These are phyloP conservation scores for Termitomyces titanicus DNA, from an alignment of 768 basidiomycete genomes.

Conservation along the genomic window DNA sequence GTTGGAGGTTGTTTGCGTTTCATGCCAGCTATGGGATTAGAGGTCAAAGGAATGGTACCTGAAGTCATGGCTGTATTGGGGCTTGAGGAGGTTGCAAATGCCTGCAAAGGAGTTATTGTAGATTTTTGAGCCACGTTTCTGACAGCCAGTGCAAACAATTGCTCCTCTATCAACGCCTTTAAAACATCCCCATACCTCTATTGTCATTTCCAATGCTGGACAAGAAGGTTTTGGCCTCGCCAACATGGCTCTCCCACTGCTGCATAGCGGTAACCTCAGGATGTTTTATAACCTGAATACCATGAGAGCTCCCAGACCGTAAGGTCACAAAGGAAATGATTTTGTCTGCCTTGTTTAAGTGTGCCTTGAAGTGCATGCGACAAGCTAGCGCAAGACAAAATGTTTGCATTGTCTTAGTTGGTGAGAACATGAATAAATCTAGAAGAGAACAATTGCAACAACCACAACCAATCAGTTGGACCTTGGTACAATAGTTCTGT, in stretches of 20 bases:
- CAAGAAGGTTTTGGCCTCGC: slow-evolving; percentile 23
- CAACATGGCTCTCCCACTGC: slow-evolving; percentile 21
- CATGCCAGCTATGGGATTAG: too few species aligned
- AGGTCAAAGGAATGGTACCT: too few species aligned
- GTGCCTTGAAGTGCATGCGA: slow-evolving; percentile 23
- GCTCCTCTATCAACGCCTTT: slow-evolving; percentile 17
- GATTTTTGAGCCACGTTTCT: neutral
- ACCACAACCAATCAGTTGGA: slow-evolving; percentile 30
- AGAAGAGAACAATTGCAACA: slow-evolving; percentile 25
- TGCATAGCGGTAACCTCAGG: slow-evolving; percentile 17
- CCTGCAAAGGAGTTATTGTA: neutral
- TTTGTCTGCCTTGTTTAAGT: slow-evolving; percentile 14
- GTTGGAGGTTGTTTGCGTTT: too few species aligned
- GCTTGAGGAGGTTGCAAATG: neutral
- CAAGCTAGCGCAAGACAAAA: slow-evolving; percentile 18
- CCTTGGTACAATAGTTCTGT: slow-evolving; percentile 2
- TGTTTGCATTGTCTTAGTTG: slow-evolving; percentile 3
- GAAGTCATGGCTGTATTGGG: neutral
- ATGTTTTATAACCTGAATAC: slow-evolving; percentile 24
- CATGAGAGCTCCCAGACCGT: slow-evolving; percentile 22
- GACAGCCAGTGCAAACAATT: neutral
- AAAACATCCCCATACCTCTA: slow-evolving; percentile 26
- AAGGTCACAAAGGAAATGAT: slow-evolving; percentile 22
- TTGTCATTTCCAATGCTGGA: slow-evolving; percentile 22
- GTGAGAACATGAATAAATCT: slow-evolving; percentile 24